A percentile compares a stretch with the other conserved stretches of the same genome.
phyloP scores from a whole-genome alignment of 2,329 filamentous ascomycete genomes.

The Penicillium sclerotiorum region DNA sequence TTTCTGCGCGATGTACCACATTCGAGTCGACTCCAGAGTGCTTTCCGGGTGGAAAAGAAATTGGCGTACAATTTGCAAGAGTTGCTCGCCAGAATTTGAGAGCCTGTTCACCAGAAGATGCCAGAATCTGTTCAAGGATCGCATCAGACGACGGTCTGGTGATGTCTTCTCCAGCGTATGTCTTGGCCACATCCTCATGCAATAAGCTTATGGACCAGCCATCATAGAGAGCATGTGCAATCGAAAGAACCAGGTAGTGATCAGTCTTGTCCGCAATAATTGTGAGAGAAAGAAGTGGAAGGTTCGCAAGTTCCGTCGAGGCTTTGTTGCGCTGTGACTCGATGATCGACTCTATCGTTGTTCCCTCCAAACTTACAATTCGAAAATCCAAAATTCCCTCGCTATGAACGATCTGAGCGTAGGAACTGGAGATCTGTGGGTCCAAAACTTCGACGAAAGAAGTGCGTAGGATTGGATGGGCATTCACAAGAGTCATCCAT shows the following conservation, averaged over 20 bases:
- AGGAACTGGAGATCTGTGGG: constrained; percentile 57
- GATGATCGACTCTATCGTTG: constrained; percentile 27
- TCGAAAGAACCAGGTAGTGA: constrained; percentile 63
- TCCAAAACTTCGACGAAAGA: constrained; percentile 69
- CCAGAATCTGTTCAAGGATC: constrained; percentile 59
- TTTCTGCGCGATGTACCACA: constrained; percentile 32
- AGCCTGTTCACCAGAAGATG: constrained; percentile 51
- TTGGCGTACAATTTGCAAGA: constrained; percentile 56
- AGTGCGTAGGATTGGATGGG: constrained; percentile 74
- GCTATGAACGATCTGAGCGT: constrained; percentile 57
- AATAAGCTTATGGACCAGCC: constrained; percentile 79
- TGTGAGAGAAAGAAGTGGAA: constrained; percentile 38
- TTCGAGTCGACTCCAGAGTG: constrained; percentile 13
- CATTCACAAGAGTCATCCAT: constrained; percentile 62
- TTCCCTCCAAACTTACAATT: constrained; percentile 21
- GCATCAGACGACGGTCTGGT: constrained; percentile 53
- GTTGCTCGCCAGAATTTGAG: constrained; percentile 71
- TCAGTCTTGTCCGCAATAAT: constrained; percentile 37
- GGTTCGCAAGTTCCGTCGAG: constrained; percentile 18
- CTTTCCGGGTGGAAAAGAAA: constrained; percentile 41
- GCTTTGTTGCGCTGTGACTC: constrained; percentile 16
- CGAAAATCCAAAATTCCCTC: constrained; percentile 38
- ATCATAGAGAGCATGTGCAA: constrained; percentile 87
- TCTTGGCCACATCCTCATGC: constrained; percentile 68
- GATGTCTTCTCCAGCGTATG: constrained; percentile 57